These are phyloP conservation scores for Aureobasidium sp. DNA, from an alignment of 2,329 filamentous ascomycete genomes.

Conservation along the genomic window DNA sequence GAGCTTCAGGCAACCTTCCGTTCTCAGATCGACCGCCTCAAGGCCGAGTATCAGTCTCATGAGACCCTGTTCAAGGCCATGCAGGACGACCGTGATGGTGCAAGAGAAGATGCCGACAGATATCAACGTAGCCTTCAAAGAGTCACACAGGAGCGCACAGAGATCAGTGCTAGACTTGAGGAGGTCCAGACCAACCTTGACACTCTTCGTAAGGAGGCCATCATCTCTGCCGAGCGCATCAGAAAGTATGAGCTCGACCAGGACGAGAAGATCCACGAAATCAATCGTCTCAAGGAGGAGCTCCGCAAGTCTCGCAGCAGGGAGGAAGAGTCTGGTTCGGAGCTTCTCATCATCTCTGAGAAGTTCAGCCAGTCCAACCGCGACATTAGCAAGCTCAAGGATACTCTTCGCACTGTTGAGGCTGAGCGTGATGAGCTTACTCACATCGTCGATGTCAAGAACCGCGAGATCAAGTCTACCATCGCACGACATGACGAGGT, in stretches of 20 bases:
- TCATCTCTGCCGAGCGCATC: slow-evolving; percentile 23
- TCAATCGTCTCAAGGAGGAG: slow-evolving; percentile 26
- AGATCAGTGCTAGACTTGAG: slow-evolving; percentile 23
- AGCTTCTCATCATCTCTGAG: slow-evolving; percentile 23
- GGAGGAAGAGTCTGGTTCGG: slow-evolving; percentile 22
- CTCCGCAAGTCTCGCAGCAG: slow-evolving; percentile 22
- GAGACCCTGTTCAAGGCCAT: slow-evolving; percentile 20
- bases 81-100: slow-evolving; percentile 25
- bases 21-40: slow-evolving; percentile 24
- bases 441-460: slow-evolving; percentile 24
- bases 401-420: slow-evolving; percentile 24
- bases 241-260: slow-evolving; percentile 24
- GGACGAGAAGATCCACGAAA: slow-evolving; percentile 24
- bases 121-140: slow-evolving; percentile 24
- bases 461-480: slow-evolving; percentile 24
- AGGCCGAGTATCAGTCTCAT: slow-evolving; percentile 22
- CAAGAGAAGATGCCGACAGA: slow-evolving; percentile 24
- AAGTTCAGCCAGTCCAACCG: slow-evolving; percentile 23
- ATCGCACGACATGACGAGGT: slow-evolving; percentile 22
- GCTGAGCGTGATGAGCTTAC: slow-evolving; percentile 27
- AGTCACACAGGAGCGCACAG: slow-evolving; percentile 25
- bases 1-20: slow-evolving; percentile 21
- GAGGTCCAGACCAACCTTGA: slow-evolving; percentile 24
- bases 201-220: slow-evolving; percentile 23
- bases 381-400: slow-evolving; percentile 24